Evolutionary conservation across 768 basidiomycete genomes (phyloP).

Genomic region (Naganishia onofrii): DNA sequence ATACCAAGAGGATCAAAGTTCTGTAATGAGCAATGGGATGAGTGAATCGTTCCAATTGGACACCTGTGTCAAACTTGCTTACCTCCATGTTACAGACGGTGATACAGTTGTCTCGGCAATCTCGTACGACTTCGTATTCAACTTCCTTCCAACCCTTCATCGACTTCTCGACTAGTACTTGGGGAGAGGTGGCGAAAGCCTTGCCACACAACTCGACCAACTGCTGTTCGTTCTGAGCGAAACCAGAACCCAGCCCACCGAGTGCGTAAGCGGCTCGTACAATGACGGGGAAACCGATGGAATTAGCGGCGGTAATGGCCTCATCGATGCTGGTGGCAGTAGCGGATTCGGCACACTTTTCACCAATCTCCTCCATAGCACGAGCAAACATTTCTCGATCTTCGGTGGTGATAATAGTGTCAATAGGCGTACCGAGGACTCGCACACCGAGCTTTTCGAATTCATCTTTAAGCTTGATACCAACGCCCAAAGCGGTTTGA

Average conservation of each 20-base stretch:
- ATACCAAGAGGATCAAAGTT: slow-evolving; percentile 99
- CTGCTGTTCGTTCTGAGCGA: slow-evolving; percentile 91
- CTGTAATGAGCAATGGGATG: slow-evolving; percentile 54
- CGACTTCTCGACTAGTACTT: slow-evolving; percentile 97
- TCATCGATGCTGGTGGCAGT: slow-evolving; percentile 85
- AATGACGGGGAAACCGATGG: slow-evolving; percentile 92
- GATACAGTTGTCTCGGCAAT: slow-evolving; percentile 97
- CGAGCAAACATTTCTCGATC: slow-evolving; percentile 89
- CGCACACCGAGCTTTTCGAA: slow-evolving; percentile 82
- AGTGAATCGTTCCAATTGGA: slow-evolving; percentile 7
- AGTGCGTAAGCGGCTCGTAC: slow-evolving; percentile 95
- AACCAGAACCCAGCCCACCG: slow-evolving; percentile 91
- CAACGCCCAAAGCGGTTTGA: slow-evolving; percentile 93
- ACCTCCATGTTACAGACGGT: slow-evolving; percentile 99
- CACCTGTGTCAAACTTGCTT: slow-evolving; percentile 41
- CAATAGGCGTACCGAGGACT: slow-evolving; percentile 93
- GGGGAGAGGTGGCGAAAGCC: slow-evolving; percentile 95
- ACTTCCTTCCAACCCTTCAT: slow-evolving; percentile 99
- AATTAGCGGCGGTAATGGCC: slow-evolving; percentile 72
- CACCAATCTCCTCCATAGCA: slow-evolving; percentile 93
- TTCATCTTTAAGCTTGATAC: slow-evolving; percentile 96
- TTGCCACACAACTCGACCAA: slow-evolving; percentile 82
- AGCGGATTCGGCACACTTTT: slow-evolving; percentile 85
- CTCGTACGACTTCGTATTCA: slow-evolving; percentile 97
- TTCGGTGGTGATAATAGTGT: slow-evolving; percentile 95